phyloP scores from a whole-genome alignment of 2,329 filamentous ascomycete species.

The Cryoendolithus antarcticus region DNA sequence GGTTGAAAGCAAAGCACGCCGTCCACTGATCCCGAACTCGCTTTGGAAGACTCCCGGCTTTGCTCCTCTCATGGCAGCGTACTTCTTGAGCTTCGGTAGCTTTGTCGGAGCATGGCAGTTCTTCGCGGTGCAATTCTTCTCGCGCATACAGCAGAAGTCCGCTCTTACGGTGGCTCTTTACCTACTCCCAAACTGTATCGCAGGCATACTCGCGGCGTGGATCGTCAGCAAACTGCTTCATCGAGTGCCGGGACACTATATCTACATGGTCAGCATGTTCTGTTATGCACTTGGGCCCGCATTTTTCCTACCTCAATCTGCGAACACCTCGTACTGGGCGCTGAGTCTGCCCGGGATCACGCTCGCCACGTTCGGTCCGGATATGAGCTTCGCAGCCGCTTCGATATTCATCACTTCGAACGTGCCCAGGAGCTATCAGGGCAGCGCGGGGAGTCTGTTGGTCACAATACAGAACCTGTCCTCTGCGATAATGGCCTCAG shows the following conservation, averaged over 20 bases:
- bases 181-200: slow-evolving; percentile 33
- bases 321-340: slow-evolving; percentile 32
- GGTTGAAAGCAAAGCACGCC: slow-evolving; percentile 19
- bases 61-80: slow-evolving; percentile 29
- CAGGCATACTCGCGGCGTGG: slow-evolving; percentile 33
- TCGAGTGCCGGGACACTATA: slow-evolving; percentile 34
- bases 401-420: slow-evolving; percentile 38
- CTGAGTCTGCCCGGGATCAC: slow-evolving; percentile 34
- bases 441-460: slow-evolving; percentile 33
- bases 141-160: slow-evolving; percentile 26
- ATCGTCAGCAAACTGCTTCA: slow-evolving; percentile 37
- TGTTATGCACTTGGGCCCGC: slow-evolving; percentile 26
- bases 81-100: slow-evolving; percentile 24
- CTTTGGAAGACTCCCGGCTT: slow-evolving; percentile 34
- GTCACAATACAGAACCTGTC: slow-evolving; percentile 37
- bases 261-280: slow-evolving; percentile 33
- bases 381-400: slow-evolving; percentile 35
- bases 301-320: slow-evolving; percentile 30
- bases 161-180: slow-evolving; percentile 33
- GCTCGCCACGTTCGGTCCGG: slow-evolving; percentile 36
- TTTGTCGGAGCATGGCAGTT: slow-evolving; percentile 21
- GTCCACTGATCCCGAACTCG: slow-evolving; percentile 23
- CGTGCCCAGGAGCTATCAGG: slow-evolving; percentile 36
- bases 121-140: slow-evolving; percentile 29
- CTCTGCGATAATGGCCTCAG: slow-evolving; percentile 28